Evolutionary conservation across 139 green algal genomes (phyloP).

Genomic region (Pycnococcus provasolii): DNA sequence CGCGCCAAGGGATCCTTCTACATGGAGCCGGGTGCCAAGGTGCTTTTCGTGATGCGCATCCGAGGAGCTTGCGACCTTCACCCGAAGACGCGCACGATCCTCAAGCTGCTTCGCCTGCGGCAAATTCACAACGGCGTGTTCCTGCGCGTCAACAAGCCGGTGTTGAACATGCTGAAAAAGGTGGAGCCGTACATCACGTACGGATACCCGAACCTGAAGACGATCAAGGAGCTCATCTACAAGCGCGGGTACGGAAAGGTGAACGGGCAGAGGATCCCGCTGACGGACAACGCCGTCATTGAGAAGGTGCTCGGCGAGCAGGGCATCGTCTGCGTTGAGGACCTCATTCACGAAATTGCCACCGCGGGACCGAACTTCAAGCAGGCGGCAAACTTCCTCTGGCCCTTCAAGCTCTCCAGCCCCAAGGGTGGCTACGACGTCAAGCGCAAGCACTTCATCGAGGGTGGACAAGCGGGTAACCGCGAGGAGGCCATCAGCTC

Average conservation of each 20-base stretch:
- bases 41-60: conserved; percentile 95
- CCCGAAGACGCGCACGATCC: conserved; percentile 93
- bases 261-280: conserved; percentile 75
- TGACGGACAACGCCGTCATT: conserved; percentile 95
- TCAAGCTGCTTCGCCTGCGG: conserved; percentile 91
- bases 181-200: conserved; percentile 97
- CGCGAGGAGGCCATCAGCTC: conserved; percentile 93
- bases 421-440: conserved; percentile 72
- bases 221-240: conserved; percentile 94
- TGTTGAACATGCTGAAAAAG: conserved; percentile 82
- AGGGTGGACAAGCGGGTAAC: conserved; percentile 94
- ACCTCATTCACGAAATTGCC: conserved; percentile 97
- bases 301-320: conserved; percentile 57
- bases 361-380: conserved; percentile 92
- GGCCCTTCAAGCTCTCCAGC: conserved; percentile 90
- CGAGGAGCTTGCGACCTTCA: conserved; percentile 87
- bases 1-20: conserved; percentile 86
- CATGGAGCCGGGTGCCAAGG: conserved; percentile 82
- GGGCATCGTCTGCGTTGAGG: conserved; percentile 98
- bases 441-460: conserved; percentile 95
- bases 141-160: conserved; percentile 96
- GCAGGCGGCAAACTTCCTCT: conserved; percentile 95
- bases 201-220: conserved; percentile 96
- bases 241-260: conserved; percentile 98
- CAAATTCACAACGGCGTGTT: conserved; percentile 99